Evolutionary conservation across 1,284 basidiomycete species (phyloP).

Genomic region (Meira nashicola): DNA sequence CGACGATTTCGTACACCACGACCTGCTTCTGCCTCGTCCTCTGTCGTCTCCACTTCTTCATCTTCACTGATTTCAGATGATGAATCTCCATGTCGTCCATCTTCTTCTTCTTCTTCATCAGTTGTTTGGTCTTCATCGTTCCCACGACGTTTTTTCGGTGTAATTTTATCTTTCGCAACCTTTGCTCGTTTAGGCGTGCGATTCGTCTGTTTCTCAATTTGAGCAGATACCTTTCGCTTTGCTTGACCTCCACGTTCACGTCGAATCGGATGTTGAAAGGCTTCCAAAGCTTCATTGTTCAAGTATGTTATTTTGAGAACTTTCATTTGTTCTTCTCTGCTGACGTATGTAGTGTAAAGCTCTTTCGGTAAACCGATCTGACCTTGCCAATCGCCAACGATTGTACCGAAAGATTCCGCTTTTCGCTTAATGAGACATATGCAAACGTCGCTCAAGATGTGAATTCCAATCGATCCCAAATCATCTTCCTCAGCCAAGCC

Average conservation of each 20-base stretch:
- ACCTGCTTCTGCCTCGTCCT: constrained; percentile 16
- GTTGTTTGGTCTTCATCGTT: constrained; percentile 4
- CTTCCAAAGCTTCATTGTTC: neutral
- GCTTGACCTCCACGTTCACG: neutral
- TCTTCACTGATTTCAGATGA: constrained; percentile 1
- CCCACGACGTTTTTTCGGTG: neutral
- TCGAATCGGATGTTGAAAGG: neutral
- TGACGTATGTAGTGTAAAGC: constrained; percentile 61
- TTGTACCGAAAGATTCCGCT: constrained; percentile 69
- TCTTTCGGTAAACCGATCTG: constrained; percentile 75
- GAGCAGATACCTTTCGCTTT: neutral
- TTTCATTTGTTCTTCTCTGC: constrained; percentile 32
- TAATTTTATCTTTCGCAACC: neutral
- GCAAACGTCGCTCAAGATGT: constrained; percentile 80
- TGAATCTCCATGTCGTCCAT: neutral
- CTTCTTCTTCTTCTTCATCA: constrained; percentile 10
- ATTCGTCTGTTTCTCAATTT: no score
- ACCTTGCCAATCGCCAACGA: constrained; percentile 71
- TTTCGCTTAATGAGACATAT: constrained; percentile 75
- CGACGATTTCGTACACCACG: constrained; percentile 8
- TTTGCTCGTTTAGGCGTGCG: no score
- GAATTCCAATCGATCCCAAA: constrained; percentile 56
- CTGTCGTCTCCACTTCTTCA: constrained; percentile 14
- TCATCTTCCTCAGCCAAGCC: constrained; percentile 57
- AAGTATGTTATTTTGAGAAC: constrained; percentile 13